Evolutionary conservation across 2,329 filamentous ascomycete species (phyloP), one percentile per base, ranked within the genome.

Genomic region (Diatrype stigma): DNA sequence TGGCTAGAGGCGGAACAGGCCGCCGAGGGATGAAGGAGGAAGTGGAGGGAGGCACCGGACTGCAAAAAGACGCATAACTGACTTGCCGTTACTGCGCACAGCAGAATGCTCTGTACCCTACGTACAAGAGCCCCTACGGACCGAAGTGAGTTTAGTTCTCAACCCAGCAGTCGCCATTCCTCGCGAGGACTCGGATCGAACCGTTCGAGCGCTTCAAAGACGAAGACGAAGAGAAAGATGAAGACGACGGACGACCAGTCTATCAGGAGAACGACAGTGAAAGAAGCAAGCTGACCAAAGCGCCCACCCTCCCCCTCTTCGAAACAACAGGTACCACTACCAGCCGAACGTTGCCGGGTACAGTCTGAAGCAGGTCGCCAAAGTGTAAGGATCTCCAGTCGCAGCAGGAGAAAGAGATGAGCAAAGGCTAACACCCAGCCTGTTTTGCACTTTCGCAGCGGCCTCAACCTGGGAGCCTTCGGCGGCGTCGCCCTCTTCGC

Each of bases 91-190:
- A 28, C 42, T 46, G 17, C 37, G 37, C 61, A 81, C 78, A 16
- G 16, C 14, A 37, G 74, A 73, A 67, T 72, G 72, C 63, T 60
- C 72, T 67, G 56, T 66, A 60, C 56, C 66, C 69, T 45, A 58
- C 67, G 55, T 86, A 84, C 77, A 79, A 78, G 73, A 85, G 81
- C 72, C 73, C 77, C 59, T 85, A 82, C 67, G 83, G 81, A 67
- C 84, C 84, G 48, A 86, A 84, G 84, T 86, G 81, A 73, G 76
- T 44, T 26, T 22, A 23, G 26, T 17, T 32, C n/a, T 47, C 35
- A 21, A 10, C n/a, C 19, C 14, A 38, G 10, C 16, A 28, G 22
- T 32, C 28, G 22, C 19, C 42, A 32, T 30, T 10, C 26, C 10
- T 30, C 26, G 26, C 5, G 10, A 30, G n/a, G n/a, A n/a, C n/a